Evolutionary conservation across 2,329 filamentous ascomycete genomes (phyloP), one percentile per base, ranked within the genome.

Genomic region (Trichoderma polysporum): DNA sequence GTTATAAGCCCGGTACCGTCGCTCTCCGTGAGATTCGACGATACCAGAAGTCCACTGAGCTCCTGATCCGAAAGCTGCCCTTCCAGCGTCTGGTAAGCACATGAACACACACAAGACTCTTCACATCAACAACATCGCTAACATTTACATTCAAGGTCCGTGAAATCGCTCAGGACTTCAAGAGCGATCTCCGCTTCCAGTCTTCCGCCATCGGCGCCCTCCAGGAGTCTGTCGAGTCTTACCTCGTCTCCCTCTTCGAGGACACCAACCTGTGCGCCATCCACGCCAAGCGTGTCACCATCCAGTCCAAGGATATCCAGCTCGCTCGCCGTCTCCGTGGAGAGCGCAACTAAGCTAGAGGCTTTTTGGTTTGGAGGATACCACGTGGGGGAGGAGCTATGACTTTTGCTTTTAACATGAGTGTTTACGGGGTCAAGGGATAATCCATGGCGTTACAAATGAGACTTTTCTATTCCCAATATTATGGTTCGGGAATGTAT

Each of bases 271-370:
- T 97, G 62, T 98, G 94, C 84, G 94, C 95, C 78, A 97, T 98
- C 82, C 95, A 98, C 84, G 94, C 95, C 83, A 98, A 98, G 90
- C 93, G 95, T 85, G 95, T 98, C 78, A 98, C 94, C 78, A 98
- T 98, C 83, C 94, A 94, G 83, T 90, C 90, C 73, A 97, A 97
- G 87, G 94, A 97, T 76, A 97, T 98, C 79, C 94, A 98, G 84
- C 89, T 98, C 59, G 94, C 94, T 77, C 91, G 95, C 74, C 92
- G 95, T 77, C 92, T 99, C 78, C 92, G 95, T 77, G 95, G 95
- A 73, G 94, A 95, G 86, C 91, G 92, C 81, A 93, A 92, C 86
- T 94, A 88, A 88, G 81, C 69, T 50, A 15, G 31, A 41, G 19
- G 41, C 37, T 68, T 57, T 57, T 57, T 29, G 41, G 68, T 56